Evolutionary conservation across 202 grass and related monocot genomes (phyloP), one percentile per base, ranked within the genome.

Genomic region (Elaeis oleifera): DNA sequence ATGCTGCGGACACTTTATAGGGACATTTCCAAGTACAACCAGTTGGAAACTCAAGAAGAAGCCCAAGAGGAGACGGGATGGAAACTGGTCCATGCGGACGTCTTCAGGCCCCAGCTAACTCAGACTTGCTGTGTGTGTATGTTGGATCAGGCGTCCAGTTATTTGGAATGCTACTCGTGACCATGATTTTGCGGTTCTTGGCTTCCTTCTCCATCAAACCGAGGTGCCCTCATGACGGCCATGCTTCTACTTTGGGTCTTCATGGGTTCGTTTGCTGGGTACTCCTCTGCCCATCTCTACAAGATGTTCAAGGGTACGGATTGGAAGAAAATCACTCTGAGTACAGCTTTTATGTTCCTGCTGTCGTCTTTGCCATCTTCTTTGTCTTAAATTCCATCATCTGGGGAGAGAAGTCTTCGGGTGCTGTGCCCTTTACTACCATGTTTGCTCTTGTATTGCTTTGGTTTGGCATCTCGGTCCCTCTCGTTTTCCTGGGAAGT

Each of bases 1-100:
- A 95, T 95, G 90, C 85, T 95, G 19, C 90, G 90, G 24, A 95
- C 90, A 28, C 90, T 95, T 61, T 95, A 90, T 65, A 76, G 90
- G 23, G 90, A 95, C 64, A 95, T 95, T 59, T 95, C 86, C 78
- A 95, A 84, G 71, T 95, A 95, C 67, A 95, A 95, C 23, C 85
- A 95, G 69, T 80, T 95, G 25, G 90, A 90, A 70, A 90, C 86
- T 60, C 90, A 90, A 68, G 90, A 95, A 63, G 90, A 95, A 73
- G 86, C 86, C 23, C 90, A 95, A 53, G 85, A 95, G 79, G 90
- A 95, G 76, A 95, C 90, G n/a, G 90, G 90, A 79, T 95, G 90
- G 90, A 95, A 95, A 72, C 80, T 95, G 53, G 86, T 95, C 31
- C 90, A 95, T 49, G 86, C 86, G 67, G 90, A 95, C 72, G 83